Conservation (phyloP, 2,329 filamentous ascomycete genomes). For the Hypoxylon sp. region DNA sequence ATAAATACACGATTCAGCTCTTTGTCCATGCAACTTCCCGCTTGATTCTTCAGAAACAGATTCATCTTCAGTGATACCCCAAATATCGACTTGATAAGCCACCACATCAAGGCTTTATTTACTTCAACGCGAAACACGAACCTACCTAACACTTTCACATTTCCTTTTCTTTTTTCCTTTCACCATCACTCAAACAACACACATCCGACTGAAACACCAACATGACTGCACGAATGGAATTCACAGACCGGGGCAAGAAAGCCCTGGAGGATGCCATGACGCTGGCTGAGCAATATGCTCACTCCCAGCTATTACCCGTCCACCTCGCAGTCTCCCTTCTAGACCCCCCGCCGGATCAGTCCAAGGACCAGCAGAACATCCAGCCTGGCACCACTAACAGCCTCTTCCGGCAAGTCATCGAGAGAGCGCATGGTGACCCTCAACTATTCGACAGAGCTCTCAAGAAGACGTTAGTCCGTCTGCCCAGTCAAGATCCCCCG, state of each 20-base stretch:
- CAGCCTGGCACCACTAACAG: slow-evolving; percentile 74
- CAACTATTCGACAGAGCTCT: slow-evolving; percentile 89
- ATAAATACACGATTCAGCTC: slow-evolving; percentile 39
- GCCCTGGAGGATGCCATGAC: slow-evolving; percentile 89
- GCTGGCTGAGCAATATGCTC: slow-evolving; percentile 88
- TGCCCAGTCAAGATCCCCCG: slow-evolving; percentile 94
- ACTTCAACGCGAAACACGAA: slow-evolving; percentile 3
- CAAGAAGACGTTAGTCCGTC: slow-evolving; percentile 90
- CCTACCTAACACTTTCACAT: neutral
- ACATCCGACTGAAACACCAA: slow-evolving; percentile 48
- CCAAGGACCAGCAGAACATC: slow-evolving; percentile 85
- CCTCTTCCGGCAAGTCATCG: slow-evolving; percentile 95
- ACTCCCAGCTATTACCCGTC: slow-evolving; percentile 89
- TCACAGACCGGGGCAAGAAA: slow-evolving; percentile 92
- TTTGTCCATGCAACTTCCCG: slow-evolving; percentile 15
- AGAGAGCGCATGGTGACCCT: slow-evolving; percentile 91
- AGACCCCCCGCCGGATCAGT: slow-evolving; percentile 79
- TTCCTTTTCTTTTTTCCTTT: neutral
- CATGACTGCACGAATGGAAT: slow-evolving; percentile 86
- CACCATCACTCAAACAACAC: neutral
- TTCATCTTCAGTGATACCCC: slow-evolving; percentile 31
- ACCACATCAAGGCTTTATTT: slow-evolving; percentile 24
- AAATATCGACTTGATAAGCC: slow-evolving; percentile 13
- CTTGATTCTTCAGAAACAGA: slow-evolving; percentile 32
- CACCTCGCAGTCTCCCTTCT: slow-evolving; percentile 89